Evolutionary conservation across 2,329 filamentous ascomycete species (phyloP).

Genomic region (Rasamsonia emersonii): DNA sequence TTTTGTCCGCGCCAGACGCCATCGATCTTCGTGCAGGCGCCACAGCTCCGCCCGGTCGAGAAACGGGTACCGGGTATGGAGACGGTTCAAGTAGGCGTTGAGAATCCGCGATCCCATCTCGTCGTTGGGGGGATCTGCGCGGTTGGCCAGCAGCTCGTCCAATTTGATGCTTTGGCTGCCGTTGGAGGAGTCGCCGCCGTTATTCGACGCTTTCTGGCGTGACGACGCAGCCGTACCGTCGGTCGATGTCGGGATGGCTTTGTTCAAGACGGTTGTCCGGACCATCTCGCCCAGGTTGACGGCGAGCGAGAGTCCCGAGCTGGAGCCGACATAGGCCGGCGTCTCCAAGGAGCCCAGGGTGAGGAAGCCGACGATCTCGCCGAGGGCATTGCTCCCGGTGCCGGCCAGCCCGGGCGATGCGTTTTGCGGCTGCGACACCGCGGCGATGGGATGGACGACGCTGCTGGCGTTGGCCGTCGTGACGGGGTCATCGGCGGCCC

Average conservation of each 20-base stretch:
- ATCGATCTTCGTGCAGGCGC: conserved; percentile 35
- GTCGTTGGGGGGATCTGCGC: conserved; percentile 40
- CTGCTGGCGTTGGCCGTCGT: conserved; percentile 9
- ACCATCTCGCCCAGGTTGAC: conserved; percentile 46
- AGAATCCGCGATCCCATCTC: conserved; percentile 38
- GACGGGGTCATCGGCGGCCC: conserved; percentile 7
- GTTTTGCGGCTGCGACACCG: conserved; percentile 17
- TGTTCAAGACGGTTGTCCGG: conserved; percentile 47
- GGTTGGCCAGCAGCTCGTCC: conserved; percentile 35
- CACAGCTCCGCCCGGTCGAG: conserved; percentile 39
- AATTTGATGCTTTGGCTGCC: conserved; percentile 25
- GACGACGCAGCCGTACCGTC: background rate
- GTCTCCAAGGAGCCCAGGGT: conserved; percentile 39
- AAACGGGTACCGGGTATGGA: conserved; percentile 45
- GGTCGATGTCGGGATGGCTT: conserved; percentile 31
- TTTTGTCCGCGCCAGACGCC: conserved; percentile 27
- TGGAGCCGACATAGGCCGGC: conserved; percentile 43
- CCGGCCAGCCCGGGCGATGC: conserved; percentile 14
- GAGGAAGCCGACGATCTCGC: conserved; percentile 43
- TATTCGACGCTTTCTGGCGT: conserved; percentile 3
- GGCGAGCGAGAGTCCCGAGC: conserved; percentile 42
- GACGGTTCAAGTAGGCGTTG: conserved; percentile 37
- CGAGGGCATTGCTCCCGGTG: conserved; percentile 26
- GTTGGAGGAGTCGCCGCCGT: conserved; percentile 6
- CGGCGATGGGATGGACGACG: conserved; percentile 12